Conservation (phyloP, 164 flowering plant genomes). For the Buxus sempervirens region DNA sequence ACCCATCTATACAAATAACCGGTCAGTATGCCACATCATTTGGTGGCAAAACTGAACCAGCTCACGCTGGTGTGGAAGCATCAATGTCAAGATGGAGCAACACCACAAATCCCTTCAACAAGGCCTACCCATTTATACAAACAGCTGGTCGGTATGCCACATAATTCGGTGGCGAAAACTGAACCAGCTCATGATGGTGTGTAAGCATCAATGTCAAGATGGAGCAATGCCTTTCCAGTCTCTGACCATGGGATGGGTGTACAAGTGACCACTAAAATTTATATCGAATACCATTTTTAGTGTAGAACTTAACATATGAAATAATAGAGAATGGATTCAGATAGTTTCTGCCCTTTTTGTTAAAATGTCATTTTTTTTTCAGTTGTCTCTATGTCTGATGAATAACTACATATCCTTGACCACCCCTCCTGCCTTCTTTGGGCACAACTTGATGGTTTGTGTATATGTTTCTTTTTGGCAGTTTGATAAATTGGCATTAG, state of each 20-base stretch:
- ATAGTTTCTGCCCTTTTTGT: not conserved
- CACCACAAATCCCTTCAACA: too few species aligned
- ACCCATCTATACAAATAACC: too few species aligned
- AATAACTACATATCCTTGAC: not conserved
- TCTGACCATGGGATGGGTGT: not conserved
- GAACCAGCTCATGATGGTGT: too few species aligned
- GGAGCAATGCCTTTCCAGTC: too few species aligned
- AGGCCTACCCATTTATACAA: too few species aligned
- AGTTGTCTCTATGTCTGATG: not conserved
- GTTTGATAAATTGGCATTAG: constrained; percentile 73
- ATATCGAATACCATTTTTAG: not conserved
- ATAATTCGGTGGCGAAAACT: too few species aligned
- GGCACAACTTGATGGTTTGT: constrained; percentile 5
- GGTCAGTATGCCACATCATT: too few species aligned
- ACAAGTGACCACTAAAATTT: not conserved
- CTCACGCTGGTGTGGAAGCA: too few species aligned
- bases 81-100: too few species aligned
- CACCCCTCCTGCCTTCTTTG: not conserved
- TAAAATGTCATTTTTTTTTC: not conserved
- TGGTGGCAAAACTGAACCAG: too few species aligned
- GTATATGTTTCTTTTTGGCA: constrained; percentile 35
- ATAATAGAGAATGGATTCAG: not conserved
- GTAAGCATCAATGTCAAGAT: too few species aligned
- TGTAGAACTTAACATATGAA: not conserved
- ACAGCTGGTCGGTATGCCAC: too few species aligned